These are phyloP conservation scores for Macrophomina phaseolina DNA, from an alignment of 2,329 filamentous ascomycete species.

Conservation along the genomic window DNA sequence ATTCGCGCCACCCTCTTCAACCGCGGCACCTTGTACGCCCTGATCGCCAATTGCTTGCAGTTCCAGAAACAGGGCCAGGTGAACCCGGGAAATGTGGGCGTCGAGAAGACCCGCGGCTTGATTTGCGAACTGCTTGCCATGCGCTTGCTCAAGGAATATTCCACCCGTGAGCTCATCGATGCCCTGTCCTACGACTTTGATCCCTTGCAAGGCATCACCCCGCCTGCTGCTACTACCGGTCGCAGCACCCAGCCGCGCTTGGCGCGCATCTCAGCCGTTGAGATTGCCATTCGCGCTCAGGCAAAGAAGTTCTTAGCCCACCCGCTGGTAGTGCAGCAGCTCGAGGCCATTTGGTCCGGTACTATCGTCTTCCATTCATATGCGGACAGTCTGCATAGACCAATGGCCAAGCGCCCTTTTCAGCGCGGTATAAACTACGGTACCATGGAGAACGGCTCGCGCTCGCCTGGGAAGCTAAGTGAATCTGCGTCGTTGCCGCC, in stretches of 20 bases:
- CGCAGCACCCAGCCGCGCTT: slow-evolving; percentile 50
- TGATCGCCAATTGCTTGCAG: slow-evolving; percentile 93
- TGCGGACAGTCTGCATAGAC: slow-evolving; percentile 81
- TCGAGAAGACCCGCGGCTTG: slow-evolving; percentile 81
- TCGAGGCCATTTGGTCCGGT: slow-evolving; percentile 97
- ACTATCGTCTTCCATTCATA: slow-evolving; percentile 93
- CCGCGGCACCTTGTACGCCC: slow-evolving; percentile 82
- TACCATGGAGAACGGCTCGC: slow-evolving; percentile 23
- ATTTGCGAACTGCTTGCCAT: slow-evolving; percentile 91
- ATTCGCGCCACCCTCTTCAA: slow-evolving; percentile 84
- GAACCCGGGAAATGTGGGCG: slow-evolving; percentile 83
- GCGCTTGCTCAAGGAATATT: slow-evolving; percentile 87
- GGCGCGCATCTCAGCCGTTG: slow-evolving; percentile 85
- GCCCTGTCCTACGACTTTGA: slow-evolving; percentile 95
- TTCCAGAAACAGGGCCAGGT: slow-evolving; percentile 86
- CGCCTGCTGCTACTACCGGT: slow-evolving; percentile 44
- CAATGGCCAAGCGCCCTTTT: slow-evolving; percentile 47
- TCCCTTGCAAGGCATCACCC: slow-evolving; percentile 80
- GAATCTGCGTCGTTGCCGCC: slow-evolving; percentile 34
- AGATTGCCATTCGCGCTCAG: slow-evolving; percentile 90
- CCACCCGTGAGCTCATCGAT: slow-evolving; percentile 88
- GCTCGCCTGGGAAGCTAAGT: slow-evolving; percentile 6
- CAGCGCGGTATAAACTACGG: slow-evolving; percentile 41
- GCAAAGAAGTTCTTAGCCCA: slow-evolving; percentile 93
- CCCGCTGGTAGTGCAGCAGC: slow-evolving; percentile 87